These are phyloP conservation scores for Dioscorea alata DNA, from an alignment of 106 monocot species.

Conservation along the genomic window DNA sequence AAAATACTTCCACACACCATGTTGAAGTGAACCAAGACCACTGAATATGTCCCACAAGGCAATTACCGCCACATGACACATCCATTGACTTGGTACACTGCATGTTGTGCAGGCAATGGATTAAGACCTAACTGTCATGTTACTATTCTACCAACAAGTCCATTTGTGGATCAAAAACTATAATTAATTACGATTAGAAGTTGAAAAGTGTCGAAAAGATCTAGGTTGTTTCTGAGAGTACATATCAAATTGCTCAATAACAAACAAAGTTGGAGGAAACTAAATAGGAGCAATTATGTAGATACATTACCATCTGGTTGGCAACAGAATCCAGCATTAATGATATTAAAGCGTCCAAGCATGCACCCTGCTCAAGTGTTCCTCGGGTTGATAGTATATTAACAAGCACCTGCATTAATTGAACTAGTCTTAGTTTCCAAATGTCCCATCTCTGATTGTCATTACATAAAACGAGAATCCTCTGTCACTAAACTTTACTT, in stretches of 20 bases:
- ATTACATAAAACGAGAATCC: not conserved
- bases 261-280: not conserved
- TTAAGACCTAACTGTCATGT: not conserved
- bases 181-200: not conserved
- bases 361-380: slow-evolving; percentile 66
- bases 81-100: too few species aligned
- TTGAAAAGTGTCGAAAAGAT: not conserved
- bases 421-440: slow-evolving; percentile 3
- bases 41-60: too few species aligned
- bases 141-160: not conserved
- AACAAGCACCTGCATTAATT: slow-evolving; percentile 60
- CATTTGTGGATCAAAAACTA: not conserved
- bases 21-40: too few species aligned
- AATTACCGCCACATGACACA: too few species aligned
- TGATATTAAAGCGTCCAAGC: slow-evolving; percentile 85
- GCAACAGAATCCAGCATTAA: slow-evolving; percentile 77
- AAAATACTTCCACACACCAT: too few species aligned
- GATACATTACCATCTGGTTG: slow-evolving; percentile 69
- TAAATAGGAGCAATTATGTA: not conserved
- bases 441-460: too few species aligned
- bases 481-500: too few species aligned
- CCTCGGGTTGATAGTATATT: slow-evolving; percentile 69
- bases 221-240: not conserved
- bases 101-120: not conserved
- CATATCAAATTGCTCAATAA: not conserved